phyloP scores from a whole-genome alignment of 768 basidiomycete genomes.

The Scleroderma citrinum region DNA sequence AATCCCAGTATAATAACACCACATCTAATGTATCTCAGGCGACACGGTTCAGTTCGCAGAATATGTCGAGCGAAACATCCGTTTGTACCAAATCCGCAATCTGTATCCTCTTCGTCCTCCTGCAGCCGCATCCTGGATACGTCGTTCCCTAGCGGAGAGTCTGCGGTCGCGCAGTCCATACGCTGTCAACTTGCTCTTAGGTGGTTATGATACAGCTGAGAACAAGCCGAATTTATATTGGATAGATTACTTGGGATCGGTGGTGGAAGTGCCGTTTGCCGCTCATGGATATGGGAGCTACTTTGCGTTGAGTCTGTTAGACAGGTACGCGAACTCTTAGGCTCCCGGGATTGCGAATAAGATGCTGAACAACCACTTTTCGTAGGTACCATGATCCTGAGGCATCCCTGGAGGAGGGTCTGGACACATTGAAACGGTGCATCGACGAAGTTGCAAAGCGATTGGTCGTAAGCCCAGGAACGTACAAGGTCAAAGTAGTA shows the following conservation, averaged over 20 bases:
- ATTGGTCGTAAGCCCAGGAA: constrained; percentile 70
- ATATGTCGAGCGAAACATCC: constrained; percentile 91
- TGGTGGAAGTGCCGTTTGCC: constrained; percentile 83
- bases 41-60: constrained; percentile 97
- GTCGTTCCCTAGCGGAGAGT: constrained; percentile 82
- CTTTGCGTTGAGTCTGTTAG: constrained; percentile 87
- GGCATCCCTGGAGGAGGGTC: constrained; percentile 77
- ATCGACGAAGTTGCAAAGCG: constrained; percentile 85
- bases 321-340: constrained; percentile 49
- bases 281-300: constrained; percentile 95
- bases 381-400: constrained; percentile 86
- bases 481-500: constrained; percentile 85
- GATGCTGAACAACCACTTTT: constrained; percentile 3
- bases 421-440: constrained; percentile 79
- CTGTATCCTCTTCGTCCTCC: constrained; percentile 83
- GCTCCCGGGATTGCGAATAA: background rate
- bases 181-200: constrained; percentile 87
- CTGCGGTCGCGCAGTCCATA: constrained; percentile 86
- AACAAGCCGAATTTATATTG: constrained; percentile 80
- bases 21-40: constrained; percentile 39
- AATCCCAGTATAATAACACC: background rate
- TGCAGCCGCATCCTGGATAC: constrained; percentile 93
- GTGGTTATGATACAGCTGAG: constrained; percentile 82
- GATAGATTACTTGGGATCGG: constrained; percentile 94
- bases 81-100: constrained; percentile 94